Conservation (phyloP, 2,329 filamentous ascomycete genomes). For the Ceratocystis huliohia region DNA sequence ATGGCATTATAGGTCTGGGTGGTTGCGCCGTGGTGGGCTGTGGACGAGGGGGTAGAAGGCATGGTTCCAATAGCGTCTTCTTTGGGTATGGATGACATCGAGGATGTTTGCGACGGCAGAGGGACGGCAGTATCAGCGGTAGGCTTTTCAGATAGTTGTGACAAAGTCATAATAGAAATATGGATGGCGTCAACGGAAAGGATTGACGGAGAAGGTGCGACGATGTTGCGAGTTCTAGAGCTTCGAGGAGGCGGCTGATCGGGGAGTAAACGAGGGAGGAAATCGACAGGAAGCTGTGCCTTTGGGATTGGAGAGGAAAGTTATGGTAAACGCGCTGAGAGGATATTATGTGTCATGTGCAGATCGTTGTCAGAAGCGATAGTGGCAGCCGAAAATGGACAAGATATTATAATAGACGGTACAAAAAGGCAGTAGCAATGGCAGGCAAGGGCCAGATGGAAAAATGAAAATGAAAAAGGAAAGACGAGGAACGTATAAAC, state of each 20-base stretch:
- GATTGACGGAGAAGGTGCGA: too few relatives aligned
- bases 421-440: not conserved
- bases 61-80: conserved; percentile 13
- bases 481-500: not conserved
- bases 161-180: not conserved
- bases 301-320: too few relatives aligned
- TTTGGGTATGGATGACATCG: conserved; percentile 14
- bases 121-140: not conserved
- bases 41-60: not conserved
- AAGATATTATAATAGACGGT: not conserved
- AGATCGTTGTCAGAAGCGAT: too few relatives aligned
- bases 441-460: not conserved
- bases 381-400: too few relatives aligned
- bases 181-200: not conserved
- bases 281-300: too few relatives aligned
- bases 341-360: too few relatives aligned
- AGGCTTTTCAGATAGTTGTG: not conserved
- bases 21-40: conserved; percentile 5
- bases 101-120: conserved; percentile 10
- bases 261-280: too few relatives aligned
- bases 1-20: not conserved
- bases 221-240: too few relatives aligned
- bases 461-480: not conserved
- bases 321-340: too few relatives aligned
- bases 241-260: too few relatives aligned